Evolutionary conservation across 1,284 basidiomycete species (phyloP).

Genomic region (Ustilago trichophora): DNA sequence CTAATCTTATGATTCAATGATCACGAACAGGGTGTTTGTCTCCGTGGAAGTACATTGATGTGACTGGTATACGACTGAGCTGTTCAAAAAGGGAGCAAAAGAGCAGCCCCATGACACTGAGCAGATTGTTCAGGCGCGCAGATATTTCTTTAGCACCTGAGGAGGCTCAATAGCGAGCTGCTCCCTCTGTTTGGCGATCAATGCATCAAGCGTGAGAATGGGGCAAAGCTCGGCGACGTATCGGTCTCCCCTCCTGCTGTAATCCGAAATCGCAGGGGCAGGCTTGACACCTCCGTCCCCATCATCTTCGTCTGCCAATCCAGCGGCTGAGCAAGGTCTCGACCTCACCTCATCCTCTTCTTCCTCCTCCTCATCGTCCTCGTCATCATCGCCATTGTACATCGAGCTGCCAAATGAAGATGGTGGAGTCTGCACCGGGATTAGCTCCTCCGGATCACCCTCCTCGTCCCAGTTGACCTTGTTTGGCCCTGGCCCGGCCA

Average conservation of each 20-base stretch:
- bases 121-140: conserved; percentile 21
- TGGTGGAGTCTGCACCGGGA: conserved; percentile 51
- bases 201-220: conserved; percentile 31
- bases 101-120: too few relatives aligned
- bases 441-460: conserved; percentile 56
- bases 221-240: conserved; percentile 36
- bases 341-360: conserved; percentile 39
- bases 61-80: too few relatives aligned
- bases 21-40: too few relatives aligned
- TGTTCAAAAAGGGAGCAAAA: too few relatives aligned
- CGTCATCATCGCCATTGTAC: conserved; percentile 17
- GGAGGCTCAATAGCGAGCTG: conserved; percentile 34
- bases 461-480: conserved; percentile 42
- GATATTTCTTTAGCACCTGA: conserved; percentile 12
- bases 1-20: too few relatives aligned
- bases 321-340: conserved; percentile 39
- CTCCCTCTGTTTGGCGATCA: conserved; percentile 22
- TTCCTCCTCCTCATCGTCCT: conserved; percentile 31
- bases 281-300: conserved; percentile 30
- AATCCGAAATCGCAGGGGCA: conserved; percentile 50
- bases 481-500: conserved; percentile 36
- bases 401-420: conserved; percentile 45
- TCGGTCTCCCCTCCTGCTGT: conserved; percentile 44
- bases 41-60: too few relatives aligned
- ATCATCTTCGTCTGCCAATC: conserved; percentile 14